Conservation (phyloP, 352 stramenopile genomes). For the Globisporangium acanthophoron region DNA sequence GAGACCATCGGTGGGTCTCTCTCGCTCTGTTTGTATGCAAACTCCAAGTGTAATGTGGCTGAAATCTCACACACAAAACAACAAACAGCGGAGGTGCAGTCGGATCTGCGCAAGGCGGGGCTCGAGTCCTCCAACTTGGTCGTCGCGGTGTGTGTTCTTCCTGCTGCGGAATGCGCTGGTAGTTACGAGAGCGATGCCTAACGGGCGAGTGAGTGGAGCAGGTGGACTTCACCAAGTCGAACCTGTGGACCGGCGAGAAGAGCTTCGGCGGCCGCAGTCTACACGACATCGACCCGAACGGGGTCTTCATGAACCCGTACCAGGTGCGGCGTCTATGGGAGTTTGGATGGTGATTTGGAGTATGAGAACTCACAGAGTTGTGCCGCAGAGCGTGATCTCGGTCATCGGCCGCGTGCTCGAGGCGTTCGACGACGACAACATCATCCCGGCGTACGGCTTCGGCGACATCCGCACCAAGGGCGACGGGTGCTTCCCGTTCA, state of each 20-base stretch:
- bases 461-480: conserved; percentile 46
- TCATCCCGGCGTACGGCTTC: conserved; percentile 71
- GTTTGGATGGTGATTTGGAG: too few relatives aligned
- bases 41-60: background rate
- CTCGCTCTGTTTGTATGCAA: background rate
- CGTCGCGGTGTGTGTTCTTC: conserved; percentile 28
- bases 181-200: background rate
- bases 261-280: conserved; percentile 55
- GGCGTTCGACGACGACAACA: conserved; percentile 75
- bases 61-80: background rate
- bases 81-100: conserved; percentile 21
- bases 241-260: conserved; percentile 57
- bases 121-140: conserved; percentile 71
- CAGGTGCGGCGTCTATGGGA: conserved; percentile 24
- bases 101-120: conserved; percentile 19
- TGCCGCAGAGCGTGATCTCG: conserved; percentile 56
- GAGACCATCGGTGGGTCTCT: conserved; percentile 28
- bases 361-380: background rate
- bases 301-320: conserved; percentile 47
- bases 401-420: conserved; percentile 66
- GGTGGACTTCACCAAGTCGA: conserved; percentile 74
- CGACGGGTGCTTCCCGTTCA: conserved; percentile 44
- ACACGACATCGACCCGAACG: conserved; percentile 49
- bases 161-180: background rate
- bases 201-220: background rate